Percentiles rank a stretch among this genome's conserved stretches.
Evolutionary conservation across 129 eudicot genomes (phyloP).

Genomic region (Rutidosis leptorrhynchoides): DNA sequence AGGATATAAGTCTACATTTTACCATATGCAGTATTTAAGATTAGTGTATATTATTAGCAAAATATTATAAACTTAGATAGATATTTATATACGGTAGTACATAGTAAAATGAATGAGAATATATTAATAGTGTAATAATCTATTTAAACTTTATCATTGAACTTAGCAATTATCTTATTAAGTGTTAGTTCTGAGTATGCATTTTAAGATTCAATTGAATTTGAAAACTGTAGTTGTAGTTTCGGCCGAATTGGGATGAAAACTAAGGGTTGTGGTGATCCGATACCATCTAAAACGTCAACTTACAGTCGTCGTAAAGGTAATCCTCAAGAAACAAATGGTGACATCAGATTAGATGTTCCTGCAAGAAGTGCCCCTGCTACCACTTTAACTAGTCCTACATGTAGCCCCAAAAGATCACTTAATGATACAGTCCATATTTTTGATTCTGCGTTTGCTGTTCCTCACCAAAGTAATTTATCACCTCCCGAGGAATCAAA

Average conservation of each 20-base stretch:
- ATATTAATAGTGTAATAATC: too few species aligned
- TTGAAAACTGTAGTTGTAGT: slow-evolving; percentile 28
- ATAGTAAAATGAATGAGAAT: neutral
- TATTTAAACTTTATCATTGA: neutral
- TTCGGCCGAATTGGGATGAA: slow-evolving; percentile 33
- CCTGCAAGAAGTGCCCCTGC: slow-evolving; percentile 75
- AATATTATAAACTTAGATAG: neutral
- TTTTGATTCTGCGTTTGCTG: slow-evolving; percentile 30
- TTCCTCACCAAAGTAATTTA: slow-evolving; percentile 27
- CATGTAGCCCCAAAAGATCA: slow-evolving; percentile 71
- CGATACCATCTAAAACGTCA: slow-evolving; percentile 40
- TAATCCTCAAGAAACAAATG: slow-evolving; percentile 31
- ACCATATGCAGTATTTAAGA: too few species aligned
- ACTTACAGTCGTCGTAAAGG: slow-evolving; percentile 56
- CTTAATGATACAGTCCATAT: slow-evolving; percentile 48
- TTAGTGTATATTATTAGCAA: slow-evolving; percentile 1
- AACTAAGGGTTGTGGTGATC: slow-evolving; percentile 21
- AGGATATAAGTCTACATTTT: too few species aligned
- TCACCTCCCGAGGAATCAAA: slow-evolving; percentile 36
- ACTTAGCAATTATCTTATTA: neutral
- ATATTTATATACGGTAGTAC: neutral
- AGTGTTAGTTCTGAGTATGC: neutral
- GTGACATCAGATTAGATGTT: slow-evolving; percentile 53
- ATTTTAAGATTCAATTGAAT: neutral
- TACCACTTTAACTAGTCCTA: slow-evolving; percentile 65